Base-by-base conservation (phyloP, 2,329 filamentous ascomycete genomes). In the Xylaria digitata region DNA sequence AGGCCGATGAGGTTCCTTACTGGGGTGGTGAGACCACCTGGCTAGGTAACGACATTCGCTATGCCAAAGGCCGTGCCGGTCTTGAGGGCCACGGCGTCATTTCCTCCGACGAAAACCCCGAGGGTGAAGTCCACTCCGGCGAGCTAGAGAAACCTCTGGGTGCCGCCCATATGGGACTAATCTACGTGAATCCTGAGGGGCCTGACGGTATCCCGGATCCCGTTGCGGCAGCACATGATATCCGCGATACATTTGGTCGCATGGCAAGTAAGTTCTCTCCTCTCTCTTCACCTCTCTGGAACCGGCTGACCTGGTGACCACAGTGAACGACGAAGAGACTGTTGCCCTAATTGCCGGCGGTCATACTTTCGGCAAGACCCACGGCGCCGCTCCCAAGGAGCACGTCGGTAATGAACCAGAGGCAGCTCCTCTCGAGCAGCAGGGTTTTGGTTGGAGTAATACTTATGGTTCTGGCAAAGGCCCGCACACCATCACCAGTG, bases 111-210 rank as follows among this genome's bases (percentile, higher is more conserved):
- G 74, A 79, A 70, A 59, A 63, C 52, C 75, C 76, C 67, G 80
- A 82, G 71, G 77, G 78, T n/a, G 73, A 87, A 71, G 81, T 86
- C 69, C 85, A 90, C 79, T 82, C 81, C 23, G 87, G 89, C 66
- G 84, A 92, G 26, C 85, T 92, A 6, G 90, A 93, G 80, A 79
- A 84, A 74, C 91, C 91, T 1, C 79, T 94, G 15, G 90, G 83
- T 7, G 88, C 91, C 49, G 83, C 89, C 34, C 87, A 91, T 80
- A 91, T 92, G 88, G 91, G 91, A 75, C 81, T 94, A 74, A 94
- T 94, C 77, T 94, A 94, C 78, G 91, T 93, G 68, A 93, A 94
- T 82, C 91, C 92, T 2, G 90, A 93, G 78, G 91, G 92, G 7
- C 92, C 92, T 32, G 89, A 93, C 72, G 90, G 88, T 67, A 86